Evolutionary conservation across 2,329 filamentous ascomycete species (phyloP).

Genomic region (Fusarium agapanthi): DNA sequence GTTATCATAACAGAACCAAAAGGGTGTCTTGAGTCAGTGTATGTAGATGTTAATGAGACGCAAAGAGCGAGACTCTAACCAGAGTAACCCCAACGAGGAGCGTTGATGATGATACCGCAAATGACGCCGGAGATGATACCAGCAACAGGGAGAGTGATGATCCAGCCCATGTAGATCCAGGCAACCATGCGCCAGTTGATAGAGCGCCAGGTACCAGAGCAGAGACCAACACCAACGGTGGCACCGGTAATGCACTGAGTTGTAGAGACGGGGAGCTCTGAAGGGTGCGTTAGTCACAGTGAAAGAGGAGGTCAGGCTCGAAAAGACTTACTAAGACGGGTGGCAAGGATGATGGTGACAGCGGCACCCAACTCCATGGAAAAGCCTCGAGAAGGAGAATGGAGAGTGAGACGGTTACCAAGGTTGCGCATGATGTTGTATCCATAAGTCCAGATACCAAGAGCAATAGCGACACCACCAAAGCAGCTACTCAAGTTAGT

Average conservation of each 20-base stretch:
- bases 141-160: constrained; percentile 66
- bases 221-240: constrained; percentile 70
- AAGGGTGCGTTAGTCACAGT: background rate
- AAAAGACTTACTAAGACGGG: constrained; percentile 59
- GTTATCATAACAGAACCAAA: background rate
- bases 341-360: constrained; percentile 70
- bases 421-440: constrained; percentile 73
- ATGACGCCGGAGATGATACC: constrained; percentile 67
- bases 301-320: too few species aligned
- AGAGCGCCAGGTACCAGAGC: constrained; percentile 65
- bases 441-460: constrained; percentile 70
- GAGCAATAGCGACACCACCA: constrained; percentile 60
- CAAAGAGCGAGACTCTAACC: background rate
- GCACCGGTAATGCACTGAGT: constrained; percentile 72
- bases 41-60: background rate
- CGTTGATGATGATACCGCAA: constrained; percentile 70
- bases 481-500: constrained; percentile 47
- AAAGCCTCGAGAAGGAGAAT: constrained; percentile 68
- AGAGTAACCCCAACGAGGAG: constrained; percentile 58
- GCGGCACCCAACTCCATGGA: constrained; percentile 69
- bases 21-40: background rate
- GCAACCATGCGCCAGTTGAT: constrained; percentile 72
- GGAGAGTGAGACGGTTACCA: constrained; percentile 69
- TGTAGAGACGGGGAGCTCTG: constrained; percentile 69
- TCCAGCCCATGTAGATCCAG: constrained; percentile 68